Base-by-base conservation (phyloP, 345 rosid genomes). In the Garcia nutans region DNA sequence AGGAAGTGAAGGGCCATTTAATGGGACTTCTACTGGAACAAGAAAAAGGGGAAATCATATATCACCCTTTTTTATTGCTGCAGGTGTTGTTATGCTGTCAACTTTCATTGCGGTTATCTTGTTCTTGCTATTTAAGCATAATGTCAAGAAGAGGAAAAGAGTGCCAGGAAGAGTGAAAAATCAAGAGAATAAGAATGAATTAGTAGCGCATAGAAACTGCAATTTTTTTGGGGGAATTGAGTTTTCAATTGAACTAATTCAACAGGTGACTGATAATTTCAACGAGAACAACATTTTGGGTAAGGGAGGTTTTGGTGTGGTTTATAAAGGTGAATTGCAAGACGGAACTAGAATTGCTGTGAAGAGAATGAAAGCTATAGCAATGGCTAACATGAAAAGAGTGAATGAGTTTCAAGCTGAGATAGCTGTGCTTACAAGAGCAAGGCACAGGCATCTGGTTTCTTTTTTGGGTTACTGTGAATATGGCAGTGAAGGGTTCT, bases 231-330 rank as follows among this genome's bases (percentile, higher is more conserved):
- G 84, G 58, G 93, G 91, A 71, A 89, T 84, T 54, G 79, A 83
- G 0, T 89, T 94, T 78, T 84, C 98, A 0, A 87, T 92, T 42
- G 84, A 94, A 69, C 90, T 94, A 41, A 86, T 94, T 33, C 82
- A 84, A 16, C 88, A 91, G 70, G 97, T 91, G 69, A 94, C 98
- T 0, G 75, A 87, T 65, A 87, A 92, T 75, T 94, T 94, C 81
- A 87, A 85, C 6, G 92, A 89, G 72, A 79, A 83, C 9, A 92
- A 89, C 65, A 78, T 94, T 62, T 73, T 92, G 80, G 97, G 98
- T 3, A 89, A 83, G 80, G 97, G 97, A 13, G 98, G 98, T 42
- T 94, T 92, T 23, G 97, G 98, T 28, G 90, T 91, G 62, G 98
- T 94, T 37, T 92, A 94, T 58, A 87, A 82, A 24, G 98, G 97